phyloP scores from a whole-genome alignment of 768 basidiomycete genomes.

The Xerocomellus dryophilus region DNA sequence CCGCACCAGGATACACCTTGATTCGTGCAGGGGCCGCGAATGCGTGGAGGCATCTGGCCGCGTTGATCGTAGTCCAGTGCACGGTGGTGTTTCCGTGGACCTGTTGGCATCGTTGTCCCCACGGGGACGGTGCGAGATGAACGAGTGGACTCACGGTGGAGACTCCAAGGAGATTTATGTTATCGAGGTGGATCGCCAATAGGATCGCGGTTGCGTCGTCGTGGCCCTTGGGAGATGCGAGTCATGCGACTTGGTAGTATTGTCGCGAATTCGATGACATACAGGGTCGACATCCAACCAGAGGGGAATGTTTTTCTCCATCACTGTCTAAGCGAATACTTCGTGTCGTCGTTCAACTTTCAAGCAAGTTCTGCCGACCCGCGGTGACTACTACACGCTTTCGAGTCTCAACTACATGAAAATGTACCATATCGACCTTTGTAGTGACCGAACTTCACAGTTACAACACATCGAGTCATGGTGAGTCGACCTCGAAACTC shows the following conservation, averaged over 20 bases:
- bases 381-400: no score
- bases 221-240: conserved; percentile 57
- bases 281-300: conserved; percentile 73
- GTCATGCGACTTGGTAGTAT: background rate
- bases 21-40: conserved; percentile 61
- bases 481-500: no score
- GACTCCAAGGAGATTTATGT: conserved; percentile 73
- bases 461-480: background rate
- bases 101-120: conserved; percentile 35
- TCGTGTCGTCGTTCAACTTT: no score
- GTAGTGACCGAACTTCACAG: no score
- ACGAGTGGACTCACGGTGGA: conserved; percentile 59
- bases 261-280: conserved; percentile 16
- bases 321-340: background rate
- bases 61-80: conserved; percentile 64
- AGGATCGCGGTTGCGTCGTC: conserved; percentile 87
- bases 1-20: conserved; percentile 66
- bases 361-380: no score
- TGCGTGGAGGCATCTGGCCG: conserved; percentile 70
- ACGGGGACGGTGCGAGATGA: background rate
- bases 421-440: background rate
- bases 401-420: no score
- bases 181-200: conserved; percentile 63
- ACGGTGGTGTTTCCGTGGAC: conserved; percentile 77
- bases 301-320: conserved; percentile 28